A percentile compares a stretch with the other conserved stretches of the same genome.
These are phyloP conservation scores for Dissophora globulifera DNA, from an alignment of 192 early-diverging fungal species.

Conservation along the genomic window DNA sequence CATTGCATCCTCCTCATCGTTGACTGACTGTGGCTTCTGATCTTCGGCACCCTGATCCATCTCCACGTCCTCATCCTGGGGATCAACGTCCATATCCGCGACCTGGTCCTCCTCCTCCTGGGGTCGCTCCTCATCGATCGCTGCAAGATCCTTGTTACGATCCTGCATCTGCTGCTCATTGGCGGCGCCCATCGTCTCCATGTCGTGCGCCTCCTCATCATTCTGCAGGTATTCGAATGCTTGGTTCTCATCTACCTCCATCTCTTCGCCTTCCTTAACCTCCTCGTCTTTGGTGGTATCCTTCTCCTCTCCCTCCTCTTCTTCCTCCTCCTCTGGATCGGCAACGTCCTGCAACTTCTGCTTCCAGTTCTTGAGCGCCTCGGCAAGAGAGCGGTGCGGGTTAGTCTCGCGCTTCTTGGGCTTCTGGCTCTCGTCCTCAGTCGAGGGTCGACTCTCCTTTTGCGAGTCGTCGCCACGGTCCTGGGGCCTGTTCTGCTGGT, in stretches of 20 bases:
- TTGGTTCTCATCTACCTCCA: conserved; percentile 63
- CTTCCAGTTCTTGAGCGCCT: conserved; percentile 94
- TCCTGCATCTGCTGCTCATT: conserved; percentile 73
- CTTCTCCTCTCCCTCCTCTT: conserved; percentile 37
- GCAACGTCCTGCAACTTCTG: conserved; percentile 81
- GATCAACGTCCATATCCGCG: conserved; percentile 74
- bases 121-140: conserved; percentile 69
- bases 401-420: conserved; percentile 71
- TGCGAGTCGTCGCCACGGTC: conserved; percentile 51
- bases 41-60: conserved; percentile 52
- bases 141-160: conserved; percentile 65
- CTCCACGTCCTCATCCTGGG: conserved; percentile 62
- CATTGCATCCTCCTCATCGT: conserved; percentile 55
- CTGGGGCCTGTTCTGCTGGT: conserved; percentile 53
- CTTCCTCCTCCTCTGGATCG: conserved; percentile 68
- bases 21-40: conserved; percentile 41
- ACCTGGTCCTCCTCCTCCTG: conserved; percentile 54
- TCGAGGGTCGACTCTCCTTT: conserved; percentile 44
- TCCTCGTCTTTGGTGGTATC: conserved; percentile 53
- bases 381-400: conserved; percentile 90
- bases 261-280: conserved; percentile 63
- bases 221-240: conserved; percentile 84
- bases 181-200: conserved; percentile 80
- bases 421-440: conserved; percentile 54
- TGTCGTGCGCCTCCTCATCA: conserved; percentile 77